These are phyloP conservation scores for Harringtonia aguacate DNA, from an alignment of 2,329 filamentous ascomycete genomes.

Conservation along the genomic window DNA sequence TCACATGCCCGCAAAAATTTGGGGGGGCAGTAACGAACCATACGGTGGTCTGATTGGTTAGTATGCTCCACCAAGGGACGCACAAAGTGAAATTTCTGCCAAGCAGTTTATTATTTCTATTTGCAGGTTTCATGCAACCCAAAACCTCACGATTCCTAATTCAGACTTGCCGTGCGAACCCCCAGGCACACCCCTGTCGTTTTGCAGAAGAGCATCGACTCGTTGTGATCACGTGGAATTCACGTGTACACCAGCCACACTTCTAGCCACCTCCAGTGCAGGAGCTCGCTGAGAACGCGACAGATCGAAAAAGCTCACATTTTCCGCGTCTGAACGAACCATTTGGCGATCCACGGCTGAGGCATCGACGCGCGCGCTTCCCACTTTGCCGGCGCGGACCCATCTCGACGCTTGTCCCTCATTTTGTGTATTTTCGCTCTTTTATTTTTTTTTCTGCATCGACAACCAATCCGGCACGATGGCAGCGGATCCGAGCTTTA, in stretches of 20 bases:
- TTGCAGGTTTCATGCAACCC: too few species aligned
- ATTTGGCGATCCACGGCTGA: not conserved
- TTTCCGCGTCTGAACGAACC: not conserved
- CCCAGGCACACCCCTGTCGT: too few species aligned
- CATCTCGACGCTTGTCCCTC: not conserved
- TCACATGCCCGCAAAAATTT: too few species aligned
- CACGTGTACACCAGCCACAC: not conserved
- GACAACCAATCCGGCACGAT: conserved; percentile 7
- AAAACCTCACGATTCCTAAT: too few species aligned
- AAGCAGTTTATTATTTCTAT: too few species aligned
- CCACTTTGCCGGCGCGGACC: not conserved
- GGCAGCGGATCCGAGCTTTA: conserved; percentile 22
- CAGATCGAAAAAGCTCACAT: conserved; percentile 1
- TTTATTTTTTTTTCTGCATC: not conserved
- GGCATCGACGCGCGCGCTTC: not conserved
- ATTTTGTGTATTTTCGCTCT: not conserved
- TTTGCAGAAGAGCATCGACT: too few species aligned
- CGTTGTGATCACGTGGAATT: not conserved
- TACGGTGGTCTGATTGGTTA: too few species aligned
- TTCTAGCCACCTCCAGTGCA: not conserved
- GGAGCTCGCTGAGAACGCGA: conserved; percentile 2
- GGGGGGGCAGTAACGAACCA: too few species aligned
- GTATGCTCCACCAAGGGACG: too few species aligned
- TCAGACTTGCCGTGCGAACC: too few species aligned
- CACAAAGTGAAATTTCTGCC: too few species aligned